Conservation (phyloP, 257 asterid genomes). For the Osmanthus fragrans region DNA sequence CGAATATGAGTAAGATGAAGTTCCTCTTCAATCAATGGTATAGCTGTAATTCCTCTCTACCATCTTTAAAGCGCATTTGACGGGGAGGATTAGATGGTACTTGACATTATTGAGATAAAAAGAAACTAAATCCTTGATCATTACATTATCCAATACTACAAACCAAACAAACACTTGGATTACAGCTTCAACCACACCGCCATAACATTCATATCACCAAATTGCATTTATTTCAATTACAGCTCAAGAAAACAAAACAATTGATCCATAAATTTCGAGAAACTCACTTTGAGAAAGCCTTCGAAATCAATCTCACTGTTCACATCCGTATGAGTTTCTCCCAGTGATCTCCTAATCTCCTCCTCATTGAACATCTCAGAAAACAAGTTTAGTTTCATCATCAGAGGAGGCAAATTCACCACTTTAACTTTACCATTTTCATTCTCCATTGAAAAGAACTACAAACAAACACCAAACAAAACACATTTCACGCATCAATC, state of each 20-base stretch:
- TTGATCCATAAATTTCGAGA: neutral
- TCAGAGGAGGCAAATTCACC: slow-evolving; percentile 69
- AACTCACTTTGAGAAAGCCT: slow-evolving; percentile 85
- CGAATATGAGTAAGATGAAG: too few relatives aligned
- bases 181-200: slow-evolving; percentile 4
- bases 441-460: slow-evolving; percentile 69
- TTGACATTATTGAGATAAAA: too few relatives aligned
- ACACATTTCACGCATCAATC: slow-evolving; percentile 20
- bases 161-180: too few relatives aligned
- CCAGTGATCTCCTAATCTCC: slow-evolving; percentile 57
- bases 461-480: slow-evolving; percentile 9
- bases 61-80: too few relatives aligned
- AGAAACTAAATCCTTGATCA: too few relatives aligned
- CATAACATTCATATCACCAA: slow-evolving; percentile 6
- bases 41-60: too few relatives aligned
- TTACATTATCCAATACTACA: too few relatives aligned
- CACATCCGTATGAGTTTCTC: slow-evolving; percentile 50
- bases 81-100: too few relatives aligned
- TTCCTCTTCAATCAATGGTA: too few relatives aligned
- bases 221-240: neutral
- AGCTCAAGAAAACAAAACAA: neutral
- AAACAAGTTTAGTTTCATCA: slow-evolving; percentile 69
- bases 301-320: slow-evolving; percentile 78
- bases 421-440: slow-evolving; percentile 68
- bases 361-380: slow-evolving; percentile 58